Evolutionary conservation across 202 grass and related monocot genomes (phyloP).

Genomic region (Carex sylvatica): DNA sequence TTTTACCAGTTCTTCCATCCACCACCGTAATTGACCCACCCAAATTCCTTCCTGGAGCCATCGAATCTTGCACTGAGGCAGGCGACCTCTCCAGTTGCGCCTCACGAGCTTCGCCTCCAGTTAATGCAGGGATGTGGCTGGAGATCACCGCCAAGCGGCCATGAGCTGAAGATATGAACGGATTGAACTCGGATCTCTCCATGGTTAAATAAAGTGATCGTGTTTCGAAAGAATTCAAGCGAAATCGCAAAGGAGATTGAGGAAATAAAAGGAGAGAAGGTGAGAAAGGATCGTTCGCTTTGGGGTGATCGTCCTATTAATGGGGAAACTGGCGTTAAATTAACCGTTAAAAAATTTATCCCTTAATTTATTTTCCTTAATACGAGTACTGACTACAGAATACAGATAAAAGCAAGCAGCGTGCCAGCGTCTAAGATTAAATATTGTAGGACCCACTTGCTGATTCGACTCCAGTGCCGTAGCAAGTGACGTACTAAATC

Average conservation of each 20-base stretch:
- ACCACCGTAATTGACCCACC: conserved; percentile 52
- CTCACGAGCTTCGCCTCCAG: not conserved
- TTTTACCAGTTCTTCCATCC: conserved; percentile 57
- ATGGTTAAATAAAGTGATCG: not conserved
- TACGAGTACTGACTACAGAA: no score
- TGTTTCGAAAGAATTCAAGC: not conserved
- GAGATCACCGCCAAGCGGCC: conserved; percentile 49
- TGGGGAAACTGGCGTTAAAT: conserved; percentile 11
- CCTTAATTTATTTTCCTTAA: not conserved
- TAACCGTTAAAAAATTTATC: not conserved
- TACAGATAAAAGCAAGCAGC: not conserved
- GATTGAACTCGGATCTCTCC: conserved; percentile 30
- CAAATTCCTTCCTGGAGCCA: conserved; percentile 29
- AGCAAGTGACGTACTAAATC: conserved; percentile 5
- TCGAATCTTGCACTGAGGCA: conserved; percentile 23
- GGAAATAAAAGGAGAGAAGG: not conserved
- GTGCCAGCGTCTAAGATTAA: conserved; percentile 18
- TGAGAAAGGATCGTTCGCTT: not conserved
- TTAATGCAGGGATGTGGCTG: conserved; percentile 29
- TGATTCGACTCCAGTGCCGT: not conserved
- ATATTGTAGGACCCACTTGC: not conserved
- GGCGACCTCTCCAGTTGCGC: conserved; percentile 48
- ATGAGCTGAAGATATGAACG: conserved; percentile 15
- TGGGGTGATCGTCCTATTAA: not conserved
- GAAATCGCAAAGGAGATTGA: not conserved